A percentile compares a stretch with the other conserved stretches of the same genome.
These are phyloP conservation scores for Ocimum tenuiflorum DNA, from an alignment of 257 asterid species.

Conservation along the genomic window DNA sequence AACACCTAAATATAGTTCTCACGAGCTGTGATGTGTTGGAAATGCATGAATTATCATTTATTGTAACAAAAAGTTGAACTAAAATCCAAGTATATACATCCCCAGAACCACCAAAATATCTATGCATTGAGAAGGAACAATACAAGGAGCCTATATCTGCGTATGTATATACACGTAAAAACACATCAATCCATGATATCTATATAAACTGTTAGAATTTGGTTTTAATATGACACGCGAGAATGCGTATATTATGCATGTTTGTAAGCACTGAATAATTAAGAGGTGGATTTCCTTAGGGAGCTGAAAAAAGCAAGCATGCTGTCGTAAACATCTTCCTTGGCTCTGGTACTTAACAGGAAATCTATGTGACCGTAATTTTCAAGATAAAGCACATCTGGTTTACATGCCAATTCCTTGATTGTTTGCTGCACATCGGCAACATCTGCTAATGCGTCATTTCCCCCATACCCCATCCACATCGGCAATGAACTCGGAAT, in stretches of 20 bases:
- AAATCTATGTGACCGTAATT: slow-evolving; percentile 87
- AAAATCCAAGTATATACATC: too few species aligned
- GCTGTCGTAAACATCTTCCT: slow-evolving; percentile 66
- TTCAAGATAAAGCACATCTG: slow-evolving; percentile 72
- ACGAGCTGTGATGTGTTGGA: too few species aligned
- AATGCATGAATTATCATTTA: too few species aligned
- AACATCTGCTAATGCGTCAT: slow-evolving; percentile 77
- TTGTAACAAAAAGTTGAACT: too few species aligned
- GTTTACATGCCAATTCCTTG: slow-evolving; percentile 46
- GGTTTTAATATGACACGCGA: too few species aligned
- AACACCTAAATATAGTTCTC: too few species aligned
- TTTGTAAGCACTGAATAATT: slow-evolving; percentile 17
- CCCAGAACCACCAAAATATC: too few species aligned
- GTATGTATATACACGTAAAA: too few species aligned
- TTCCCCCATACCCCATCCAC: slow-evolving; percentile 94
- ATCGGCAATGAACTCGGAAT: slow-evolving; percentile 73
- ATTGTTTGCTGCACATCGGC: slow-evolving; percentile 63
- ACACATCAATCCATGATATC: too few species aligned
- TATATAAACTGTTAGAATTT: too few species aligned
- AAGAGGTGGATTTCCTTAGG: slow-evolving; percentile 23
- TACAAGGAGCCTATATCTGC: too few species aligned
- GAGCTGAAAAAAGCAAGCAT: slow-evolving; percentile 67
- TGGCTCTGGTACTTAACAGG: slow-evolving; percentile 56
- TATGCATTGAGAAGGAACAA: too few species aligned
- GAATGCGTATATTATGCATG: background rate